A percentile compares a stretch with the other conserved stretches of the same genome.
phyloP scores from a whole-genome alignment of 2,329 filamentous ascomycete species.

The Akanthomyces lecanii region DNA sequence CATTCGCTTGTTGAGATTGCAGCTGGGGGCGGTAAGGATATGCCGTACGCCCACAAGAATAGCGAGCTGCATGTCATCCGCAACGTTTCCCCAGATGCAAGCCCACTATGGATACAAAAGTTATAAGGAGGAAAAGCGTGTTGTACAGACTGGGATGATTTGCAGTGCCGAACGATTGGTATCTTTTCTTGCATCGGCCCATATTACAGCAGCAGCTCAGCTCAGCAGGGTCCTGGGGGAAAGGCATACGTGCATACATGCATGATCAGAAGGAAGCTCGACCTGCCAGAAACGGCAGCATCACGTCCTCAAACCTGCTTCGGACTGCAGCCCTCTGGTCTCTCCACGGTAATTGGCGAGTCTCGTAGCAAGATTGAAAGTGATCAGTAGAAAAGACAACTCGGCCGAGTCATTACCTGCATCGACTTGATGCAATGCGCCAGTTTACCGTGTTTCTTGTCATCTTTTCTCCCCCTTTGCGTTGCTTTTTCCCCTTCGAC shows the following conservation, averaged over 20 bases:
- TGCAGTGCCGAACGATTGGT: not conserved
- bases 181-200: not conserved
- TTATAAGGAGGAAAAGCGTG: not conserved
- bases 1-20: too few species aligned
- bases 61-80: not conserved
- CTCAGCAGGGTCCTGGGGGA: not conserved
- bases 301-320: not conserved
- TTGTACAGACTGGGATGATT: not conserved
- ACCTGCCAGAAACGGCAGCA: not conserved
- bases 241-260: not conserved
- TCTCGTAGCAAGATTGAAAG: not conserved
- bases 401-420: not conserved
- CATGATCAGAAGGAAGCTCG: not conserved
- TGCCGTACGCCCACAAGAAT: not conserved
- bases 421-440: not conserved
- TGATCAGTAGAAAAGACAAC: not conserved
- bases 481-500: not conserved
- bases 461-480: not conserved
- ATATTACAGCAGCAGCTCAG: not conserved
- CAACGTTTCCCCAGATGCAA: constrained; percentile 1
- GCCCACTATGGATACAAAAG: not conserved
- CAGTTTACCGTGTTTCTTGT: not conserved
- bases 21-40: not conserved
- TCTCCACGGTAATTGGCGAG: not conserved
- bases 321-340: not conserved